Percentiles rank a stretch among this genome's conserved stretches.
Evolutionary conservation across 148 eudicot species (phyloP).

Genomic region (Fagopyrum tataricum): DNA sequence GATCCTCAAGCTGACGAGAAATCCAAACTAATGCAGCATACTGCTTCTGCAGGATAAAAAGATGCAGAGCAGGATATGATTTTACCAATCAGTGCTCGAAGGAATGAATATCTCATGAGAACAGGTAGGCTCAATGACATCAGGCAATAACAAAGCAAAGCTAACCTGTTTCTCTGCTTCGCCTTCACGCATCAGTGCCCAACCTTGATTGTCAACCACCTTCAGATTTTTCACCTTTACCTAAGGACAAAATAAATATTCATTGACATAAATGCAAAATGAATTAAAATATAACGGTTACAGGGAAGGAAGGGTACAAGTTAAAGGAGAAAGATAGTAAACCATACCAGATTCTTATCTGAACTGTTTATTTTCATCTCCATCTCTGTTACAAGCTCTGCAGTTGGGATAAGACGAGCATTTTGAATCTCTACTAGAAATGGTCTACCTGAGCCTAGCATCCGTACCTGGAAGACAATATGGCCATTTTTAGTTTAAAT

Average conservation of each 20-base stretch:
- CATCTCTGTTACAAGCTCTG: constrained; percentile 47
- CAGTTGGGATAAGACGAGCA: constrained; percentile 66
- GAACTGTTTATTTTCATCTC: constrained; percentile 63
- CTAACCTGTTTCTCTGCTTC: constrained; percentile 96
- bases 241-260: constrained; percentile 26
- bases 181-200: constrained; percentile 98
- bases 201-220: constrained; percentile 63
- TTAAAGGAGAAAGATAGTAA: neutral
- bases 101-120: neutral
- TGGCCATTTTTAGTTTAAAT: constrained; percentile 14
- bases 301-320: neutral
- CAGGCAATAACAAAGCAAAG: neutral
- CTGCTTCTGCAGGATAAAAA: constrained; percentile 55
- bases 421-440: constrained; percentile 89
- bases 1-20: constrained; percentile 63
- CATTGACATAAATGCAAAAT: neutral
- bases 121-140: neutral
- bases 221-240: constrained; percentile 78
- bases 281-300: neutral
- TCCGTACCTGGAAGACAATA: constrained; percentile 64
- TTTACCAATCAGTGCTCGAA: neutral
- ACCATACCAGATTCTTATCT: constrained; percentile 55
- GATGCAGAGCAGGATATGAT: neutral
- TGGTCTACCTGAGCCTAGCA: constrained; percentile 97
- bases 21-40: constrained; percentile 95